Evolutionary conservation across 257 asterid genomes (phyloP), one percentile per base, ranked within the genome.

Genomic region (Solanum tacnaense): DNA sequence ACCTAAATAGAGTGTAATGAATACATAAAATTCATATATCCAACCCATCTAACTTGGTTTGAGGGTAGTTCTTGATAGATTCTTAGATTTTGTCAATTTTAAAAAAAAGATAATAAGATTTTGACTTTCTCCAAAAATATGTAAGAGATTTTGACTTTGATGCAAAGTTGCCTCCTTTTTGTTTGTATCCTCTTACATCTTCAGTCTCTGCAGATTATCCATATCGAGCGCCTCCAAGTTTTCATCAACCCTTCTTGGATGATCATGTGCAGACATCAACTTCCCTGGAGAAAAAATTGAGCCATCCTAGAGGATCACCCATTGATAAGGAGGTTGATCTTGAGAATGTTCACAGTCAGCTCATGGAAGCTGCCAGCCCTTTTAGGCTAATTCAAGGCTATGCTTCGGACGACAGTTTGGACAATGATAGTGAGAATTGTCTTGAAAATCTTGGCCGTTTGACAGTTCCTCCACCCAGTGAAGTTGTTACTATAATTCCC

Each of bases 311-410:
- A 88, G 86, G 21, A 31, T 83, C 89, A 67, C 90, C 79, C 71
- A 85, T 87, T 86, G 70, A 32, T 86, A 89, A 88, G 72, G 93
- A 84, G 87, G 82, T 81, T 81, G 91, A 87, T 92, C 44, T 27
- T 84, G 92, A 89, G 88, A 92, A 93, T 86, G 90, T 79, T 88
- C 86, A 94, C 31, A 58, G 87, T 86, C 93, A 91, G 90, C 89
- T 58, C 65, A 82, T 76, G 71, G 91, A 89, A 88, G 92, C 90
- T 71, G 88, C 88, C 32, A 87, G 91, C 86, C 88, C 98, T 86
- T 87, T 92, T 87, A 92, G 92, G 88, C 90, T 95, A 36, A 23
- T 96, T 83, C 95, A 94, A 89, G 94, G 91, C 52, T 95, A 92
- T 91, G 89, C 91, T 52, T 92, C 98, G 35, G 94, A 92, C 78